These are phyloP conservation scores for Exophiala viscosa DNA, from an alignment of 2,329 filamentous ascomycete genomes.

Conservation along the genomic window DNA sequence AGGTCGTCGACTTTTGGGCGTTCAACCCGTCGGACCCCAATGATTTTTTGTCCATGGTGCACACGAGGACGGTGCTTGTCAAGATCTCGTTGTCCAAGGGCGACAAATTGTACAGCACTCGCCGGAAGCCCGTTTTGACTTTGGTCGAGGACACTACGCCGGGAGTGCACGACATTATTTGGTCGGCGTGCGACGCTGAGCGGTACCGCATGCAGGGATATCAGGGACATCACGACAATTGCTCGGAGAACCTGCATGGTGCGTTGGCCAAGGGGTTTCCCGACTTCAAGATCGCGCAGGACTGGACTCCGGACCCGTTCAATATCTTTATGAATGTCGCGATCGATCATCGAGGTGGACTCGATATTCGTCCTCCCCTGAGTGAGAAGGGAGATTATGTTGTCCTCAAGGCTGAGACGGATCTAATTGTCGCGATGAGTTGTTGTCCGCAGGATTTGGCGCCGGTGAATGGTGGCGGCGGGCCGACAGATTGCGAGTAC, in stretches of 20 bases:
- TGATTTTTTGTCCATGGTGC: conserved; percentile 37
- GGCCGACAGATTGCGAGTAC: conserved; percentile 32
- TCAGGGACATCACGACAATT: conserved; percentile 38
- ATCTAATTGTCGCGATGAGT: conserved; percentile 41
- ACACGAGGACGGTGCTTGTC: conserved; percentile 35
- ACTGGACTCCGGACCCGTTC: conserved; percentile 37
- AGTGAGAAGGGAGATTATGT: conserved; percentile 37
- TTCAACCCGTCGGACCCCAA: conserved; percentile 36
- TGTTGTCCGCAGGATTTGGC: conserved; percentile 42
- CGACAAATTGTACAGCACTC: conserved; percentile 38
- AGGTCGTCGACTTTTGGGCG: conserved; percentile 51
- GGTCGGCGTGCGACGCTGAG: conserved; percentile 40
- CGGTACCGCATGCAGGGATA: conserved; percentile 38
- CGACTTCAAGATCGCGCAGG: conserved; percentile 19
- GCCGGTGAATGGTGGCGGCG: conserved; percentile 35
- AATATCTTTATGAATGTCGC: conserved; percentile 45
- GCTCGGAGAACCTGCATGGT: conserved; percentile 38
- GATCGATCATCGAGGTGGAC: conserved; percentile 22
- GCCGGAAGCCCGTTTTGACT: conserved; percentile 37
- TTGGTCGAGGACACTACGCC: conserved; percentile 37
- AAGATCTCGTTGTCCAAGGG: conserved; percentile 31
- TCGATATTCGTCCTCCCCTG: conserved; percentile 32
- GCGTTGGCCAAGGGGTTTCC: conserved; percentile 29
- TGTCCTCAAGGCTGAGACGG: conserved; percentile 34
- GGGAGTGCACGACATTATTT: conserved; percentile 40